These are phyloP conservation scores for Stereocaulon alpinum DNA, from an alignment of 495 filamentous ascomycete genomes.

Conservation along the genomic window DNA sequence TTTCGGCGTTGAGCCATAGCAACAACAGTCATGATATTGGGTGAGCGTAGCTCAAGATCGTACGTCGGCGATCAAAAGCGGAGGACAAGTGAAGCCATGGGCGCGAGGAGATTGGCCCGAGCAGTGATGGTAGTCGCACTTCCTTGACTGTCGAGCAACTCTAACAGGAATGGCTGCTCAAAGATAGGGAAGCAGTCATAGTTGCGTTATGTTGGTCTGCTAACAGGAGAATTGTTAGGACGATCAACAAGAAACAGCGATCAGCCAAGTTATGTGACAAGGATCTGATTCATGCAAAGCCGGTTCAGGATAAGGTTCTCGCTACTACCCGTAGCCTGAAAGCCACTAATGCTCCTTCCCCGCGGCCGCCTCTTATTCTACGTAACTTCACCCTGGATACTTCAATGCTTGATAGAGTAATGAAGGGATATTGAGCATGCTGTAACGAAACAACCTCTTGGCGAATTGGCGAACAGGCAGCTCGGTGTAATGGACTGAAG, in stretches of 20 bases:
- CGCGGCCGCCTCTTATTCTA: too few relatives aligned
- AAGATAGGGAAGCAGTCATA: not conserved
- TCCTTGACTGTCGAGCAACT: too few relatives aligned
- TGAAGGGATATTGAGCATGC: too few relatives aligned
- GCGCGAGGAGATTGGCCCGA: not conserved
- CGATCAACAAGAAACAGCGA: not conserved
- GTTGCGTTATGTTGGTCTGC: not conserved
- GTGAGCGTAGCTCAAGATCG: not conserved
- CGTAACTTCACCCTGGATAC: too few relatives aligned
- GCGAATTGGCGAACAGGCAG: not conserved
- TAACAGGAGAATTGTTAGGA: not conserved
- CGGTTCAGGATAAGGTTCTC: not conserved
- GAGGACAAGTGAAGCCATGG: not conserved
- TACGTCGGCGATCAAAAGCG: not conserved
- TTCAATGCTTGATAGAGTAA: too few relatives aligned
- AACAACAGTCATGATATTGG: conserved; percentile 1
- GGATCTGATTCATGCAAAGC: not conserved
- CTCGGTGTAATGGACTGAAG: not conserved
- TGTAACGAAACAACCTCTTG: too few relatives aligned
- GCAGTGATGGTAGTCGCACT: too few relatives aligned
- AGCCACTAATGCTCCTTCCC: not conserved
- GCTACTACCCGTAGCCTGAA: not conserved
- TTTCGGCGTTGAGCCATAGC: conserved; percentile 30
- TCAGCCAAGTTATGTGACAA: not conserved
- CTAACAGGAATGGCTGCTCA: not conserved